phyloP scores from a whole-genome alignment of 164 flowering plant genomes.

The Aristolochia californica region DNA sequence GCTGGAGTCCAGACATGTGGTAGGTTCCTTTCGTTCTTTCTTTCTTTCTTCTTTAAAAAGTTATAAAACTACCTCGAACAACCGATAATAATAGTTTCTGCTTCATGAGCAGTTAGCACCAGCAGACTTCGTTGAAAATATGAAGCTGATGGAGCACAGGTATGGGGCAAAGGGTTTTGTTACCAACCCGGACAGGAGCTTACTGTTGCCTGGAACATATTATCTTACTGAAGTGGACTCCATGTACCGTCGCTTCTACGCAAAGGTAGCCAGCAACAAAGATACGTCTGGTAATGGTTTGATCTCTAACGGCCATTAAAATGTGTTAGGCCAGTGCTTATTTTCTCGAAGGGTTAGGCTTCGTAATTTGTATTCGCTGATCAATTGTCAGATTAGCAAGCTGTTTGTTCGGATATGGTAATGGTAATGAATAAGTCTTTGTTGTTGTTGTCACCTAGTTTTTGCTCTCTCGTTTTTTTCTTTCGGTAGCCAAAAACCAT shows the following conservation, averaged over 20 bases:
- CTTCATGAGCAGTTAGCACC: slow-evolving; percentile 48
- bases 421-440: not conserved
- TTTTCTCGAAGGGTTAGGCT: not conserved
- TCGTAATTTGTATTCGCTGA: not conserved
- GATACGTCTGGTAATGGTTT: not conserved
- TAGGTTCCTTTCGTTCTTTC: slow-evolving; percentile 27
- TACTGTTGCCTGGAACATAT: slow-evolving; percentile 70
- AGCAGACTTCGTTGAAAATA: slow-evolving; percentile 63
- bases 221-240: slow-evolving; percentile 87
- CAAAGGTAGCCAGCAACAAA: slow-evolving; percentile 34
- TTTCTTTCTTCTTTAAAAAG: not conserved
- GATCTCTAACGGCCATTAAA: not conserved
- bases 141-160: slow-evolving; percentile 93
- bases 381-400: not conserved
- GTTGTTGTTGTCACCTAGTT: not conserved
- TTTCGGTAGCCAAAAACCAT: too few species aligned
- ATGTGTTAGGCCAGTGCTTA: not conserved
- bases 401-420: not conserved
- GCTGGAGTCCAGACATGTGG: slow-evolving; percentile 78
- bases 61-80: too few species aligned
- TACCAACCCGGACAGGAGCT: slow-evolving; percentile 57
- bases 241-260: slow-evolving; percentile 83
- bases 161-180: slow-evolving; percentile 87
- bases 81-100: too few species aligned
- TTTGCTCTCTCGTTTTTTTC: too few species aligned